Evolutionary conservation across 2,329 filamentous ascomycete genomes (phyloP).

Genomic region (Fusarium pseudocircinatum): DNA sequence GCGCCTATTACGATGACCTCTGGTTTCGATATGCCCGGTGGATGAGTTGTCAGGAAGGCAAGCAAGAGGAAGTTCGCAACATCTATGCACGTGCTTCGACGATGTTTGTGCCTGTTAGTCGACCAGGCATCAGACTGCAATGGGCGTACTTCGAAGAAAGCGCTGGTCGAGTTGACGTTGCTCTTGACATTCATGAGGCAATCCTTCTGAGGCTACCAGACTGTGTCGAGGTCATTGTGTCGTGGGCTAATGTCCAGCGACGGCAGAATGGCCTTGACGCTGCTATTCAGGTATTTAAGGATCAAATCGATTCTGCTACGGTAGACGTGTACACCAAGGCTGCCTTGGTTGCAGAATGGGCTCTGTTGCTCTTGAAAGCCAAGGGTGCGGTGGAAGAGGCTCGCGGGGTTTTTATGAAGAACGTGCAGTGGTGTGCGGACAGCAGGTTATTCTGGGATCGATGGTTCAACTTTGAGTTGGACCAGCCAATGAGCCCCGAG

Average conservation of each 20-base stretch:
- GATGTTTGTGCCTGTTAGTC: conserved; percentile 86
- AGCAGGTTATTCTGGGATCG: conserved; percentile 90
- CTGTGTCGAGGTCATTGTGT: conserved; percentile 87
- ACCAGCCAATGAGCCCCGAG: conserved; percentile 76
- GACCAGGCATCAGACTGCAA: conserved; percentile 84
- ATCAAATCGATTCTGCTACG: conserved; percentile 77
- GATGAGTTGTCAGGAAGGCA: conserved; percentile 84
- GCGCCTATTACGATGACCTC: conserved; percentile 95
- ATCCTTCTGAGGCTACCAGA: conserved; percentile 81
- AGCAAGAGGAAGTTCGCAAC: conserved; percentile 89
- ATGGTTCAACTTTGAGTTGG: conserved; percentile 89
- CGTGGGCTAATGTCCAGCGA: conserved; percentile 85
- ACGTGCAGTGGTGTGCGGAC: conserved; percentile 84
- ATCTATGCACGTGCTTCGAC: conserved; percentile 90
- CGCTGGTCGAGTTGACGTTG: conserved; percentile 77
- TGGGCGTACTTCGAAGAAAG: conserved; percentile 97
- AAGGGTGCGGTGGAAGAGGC: conserved; percentile 84
- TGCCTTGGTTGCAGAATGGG: conserved; percentile 88
- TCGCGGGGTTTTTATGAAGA: conserved; percentile 82
- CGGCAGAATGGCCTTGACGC: conserved; percentile 85
- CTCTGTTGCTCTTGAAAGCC: conserved; percentile 84
- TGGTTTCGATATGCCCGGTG: conserved; percentile 97
- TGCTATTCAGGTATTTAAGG: conserved; percentile 84
- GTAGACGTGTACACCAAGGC: conserved; percentile 85
- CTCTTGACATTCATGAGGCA: conserved; percentile 84